These are phyloP conservation scores for Herpotrichia juniperi DNA, from an alignment of 2,329 filamentous ascomycete species.

Conservation along the genomic window DNA sequence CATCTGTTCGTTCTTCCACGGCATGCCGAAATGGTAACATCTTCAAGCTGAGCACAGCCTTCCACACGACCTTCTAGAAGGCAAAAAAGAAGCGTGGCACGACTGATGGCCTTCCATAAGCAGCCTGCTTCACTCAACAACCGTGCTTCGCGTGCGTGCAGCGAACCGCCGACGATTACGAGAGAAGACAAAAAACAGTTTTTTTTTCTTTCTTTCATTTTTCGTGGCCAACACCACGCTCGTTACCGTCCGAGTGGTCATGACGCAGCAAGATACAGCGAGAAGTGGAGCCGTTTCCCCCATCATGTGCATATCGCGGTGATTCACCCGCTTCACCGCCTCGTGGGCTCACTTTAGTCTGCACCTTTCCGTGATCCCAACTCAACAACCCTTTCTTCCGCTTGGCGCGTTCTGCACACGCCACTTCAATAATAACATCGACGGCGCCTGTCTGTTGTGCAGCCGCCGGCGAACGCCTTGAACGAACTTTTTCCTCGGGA, in stretches of 20 bases:
- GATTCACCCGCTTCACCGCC: slow-evolving; percentile 39
- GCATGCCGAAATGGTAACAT: neutral
- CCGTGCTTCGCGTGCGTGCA: neutral
- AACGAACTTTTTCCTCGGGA: neutral
- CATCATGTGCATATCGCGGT: slow-evolving; percentile 1
- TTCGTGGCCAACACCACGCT: neutral
- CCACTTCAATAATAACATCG: slow-evolving; percentile 13
- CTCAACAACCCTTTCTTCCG: slow-evolving; percentile 7
- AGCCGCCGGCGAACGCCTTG: no score
- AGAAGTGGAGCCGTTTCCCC: neutral
- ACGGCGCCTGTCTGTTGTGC: neutral
- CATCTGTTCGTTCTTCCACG: neutral
- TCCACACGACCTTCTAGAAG: neutral
- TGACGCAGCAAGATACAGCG: neutral
- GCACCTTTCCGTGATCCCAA: slow-evolving; percentile 21
- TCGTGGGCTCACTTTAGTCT: slow-evolving; percentile 33
- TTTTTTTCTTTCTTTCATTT: no score
- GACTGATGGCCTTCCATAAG: neutral
- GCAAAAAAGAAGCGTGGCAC: neutral
- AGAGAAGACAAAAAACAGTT: neutral
- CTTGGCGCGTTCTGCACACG: slow-evolving; percentile 13
- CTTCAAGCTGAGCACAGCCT: neutral
- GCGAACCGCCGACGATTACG: neutral
- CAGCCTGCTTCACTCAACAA: neutral
- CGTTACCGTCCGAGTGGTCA: neutral